Evolutionary conservation across 2,329 filamentous ascomycete genomes (phyloP).

Genomic region (Aaosphaeria arxii): DNA sequence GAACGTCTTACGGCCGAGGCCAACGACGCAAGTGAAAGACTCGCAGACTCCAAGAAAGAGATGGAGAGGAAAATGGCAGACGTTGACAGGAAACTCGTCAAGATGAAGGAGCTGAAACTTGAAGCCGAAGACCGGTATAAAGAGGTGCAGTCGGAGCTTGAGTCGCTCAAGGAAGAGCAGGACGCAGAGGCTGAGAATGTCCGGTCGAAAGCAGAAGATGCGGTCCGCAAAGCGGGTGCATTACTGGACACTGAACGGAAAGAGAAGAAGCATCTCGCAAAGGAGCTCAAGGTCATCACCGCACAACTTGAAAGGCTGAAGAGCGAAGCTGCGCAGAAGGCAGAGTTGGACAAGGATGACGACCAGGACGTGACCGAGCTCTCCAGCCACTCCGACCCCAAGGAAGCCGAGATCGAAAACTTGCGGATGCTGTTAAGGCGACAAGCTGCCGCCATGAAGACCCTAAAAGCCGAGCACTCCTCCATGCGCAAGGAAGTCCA

Average conservation of each 20-base stretch:
- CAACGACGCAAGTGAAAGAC: constrained; percentile 20
- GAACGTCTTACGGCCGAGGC: constrained; percentile 26
- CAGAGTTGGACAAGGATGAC: constrained; percentile 10
- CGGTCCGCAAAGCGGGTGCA: constrained; percentile 28
- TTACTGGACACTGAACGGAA: constrained; percentile 31
- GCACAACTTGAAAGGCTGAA: constrained; percentile 20
- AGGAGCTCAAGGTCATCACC: constrained; percentile 22
- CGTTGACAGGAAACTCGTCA: constrained; percentile 26
- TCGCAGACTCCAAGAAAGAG: constrained; percentile 22
- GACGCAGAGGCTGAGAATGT: constrained; percentile 24
- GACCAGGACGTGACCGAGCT: constrained; percentile 10
- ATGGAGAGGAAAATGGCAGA: constrained; percentile 26
- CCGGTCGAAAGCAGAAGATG: constrained; percentile 34
- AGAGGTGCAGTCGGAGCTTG: constrained; percentile 22
- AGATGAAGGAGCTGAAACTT: constrained; percentile 21
- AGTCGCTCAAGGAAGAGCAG: constrained; percentile 24
- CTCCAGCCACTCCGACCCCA: constrained; percentile 9
- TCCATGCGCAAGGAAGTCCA: constrained; percentile 16
- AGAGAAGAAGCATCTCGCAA: constrained; percentile 25
- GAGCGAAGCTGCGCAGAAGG: constrained; percentile 8
- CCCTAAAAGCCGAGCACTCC: constrained; percentile 16
- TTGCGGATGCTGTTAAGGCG: constrained; percentile 24
- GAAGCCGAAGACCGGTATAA: constrained; percentile 23
- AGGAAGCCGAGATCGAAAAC: constrained; percentile 23
- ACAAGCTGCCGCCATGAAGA: constrained; percentile 22